Conservation (phyloP, 2,329 filamentous ascomycete genomes). For the Myriosclerotinia curreyana region DNA sequence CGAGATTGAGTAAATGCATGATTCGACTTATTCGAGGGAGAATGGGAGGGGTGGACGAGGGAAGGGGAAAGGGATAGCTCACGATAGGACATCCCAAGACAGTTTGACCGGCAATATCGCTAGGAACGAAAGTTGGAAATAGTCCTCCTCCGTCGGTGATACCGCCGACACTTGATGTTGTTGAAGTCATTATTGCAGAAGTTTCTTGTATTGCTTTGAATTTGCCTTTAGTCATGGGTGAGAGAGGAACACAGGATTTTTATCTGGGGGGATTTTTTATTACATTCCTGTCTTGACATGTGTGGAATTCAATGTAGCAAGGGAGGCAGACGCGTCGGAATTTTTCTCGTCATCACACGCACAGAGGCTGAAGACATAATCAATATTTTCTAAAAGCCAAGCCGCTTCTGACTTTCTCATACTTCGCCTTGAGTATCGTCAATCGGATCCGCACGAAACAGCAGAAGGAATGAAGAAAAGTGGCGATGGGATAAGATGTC, state of each 20-base stretch:
- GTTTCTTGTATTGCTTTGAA: neutral
- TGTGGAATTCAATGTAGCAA: slow-evolving; percentile 1
- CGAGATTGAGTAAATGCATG: neutral
- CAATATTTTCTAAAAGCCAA: neutral
- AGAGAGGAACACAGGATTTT: neutral
- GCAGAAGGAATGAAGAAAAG: no score
- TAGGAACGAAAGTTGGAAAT: slow-evolving; percentile 11
- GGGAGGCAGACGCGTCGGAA: neutral
- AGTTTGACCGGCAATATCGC: slow-evolving; percentile 8
- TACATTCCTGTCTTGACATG: neutral
- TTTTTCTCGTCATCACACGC: neutral
- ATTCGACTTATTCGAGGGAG: fast-evolving
- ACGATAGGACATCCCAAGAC: slow-evolving; percentile 19
- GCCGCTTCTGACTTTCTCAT: no score
- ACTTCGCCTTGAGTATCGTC: no score
- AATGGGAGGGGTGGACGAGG: no score
- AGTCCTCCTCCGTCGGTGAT: slow-evolving; percentile 9
- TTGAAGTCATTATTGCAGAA: neutral
- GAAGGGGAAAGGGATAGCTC: neutral
- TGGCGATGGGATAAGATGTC: no score
- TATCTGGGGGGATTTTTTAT: neutral
- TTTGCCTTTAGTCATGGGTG: neutral
- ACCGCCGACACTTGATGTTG: neutral
- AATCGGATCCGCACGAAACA: fast-evolving
- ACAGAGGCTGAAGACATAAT: neutral